Base-by-base conservation (phyloP, 139 green algal genomes). In the Ettlia oleoabundans region DNA sequence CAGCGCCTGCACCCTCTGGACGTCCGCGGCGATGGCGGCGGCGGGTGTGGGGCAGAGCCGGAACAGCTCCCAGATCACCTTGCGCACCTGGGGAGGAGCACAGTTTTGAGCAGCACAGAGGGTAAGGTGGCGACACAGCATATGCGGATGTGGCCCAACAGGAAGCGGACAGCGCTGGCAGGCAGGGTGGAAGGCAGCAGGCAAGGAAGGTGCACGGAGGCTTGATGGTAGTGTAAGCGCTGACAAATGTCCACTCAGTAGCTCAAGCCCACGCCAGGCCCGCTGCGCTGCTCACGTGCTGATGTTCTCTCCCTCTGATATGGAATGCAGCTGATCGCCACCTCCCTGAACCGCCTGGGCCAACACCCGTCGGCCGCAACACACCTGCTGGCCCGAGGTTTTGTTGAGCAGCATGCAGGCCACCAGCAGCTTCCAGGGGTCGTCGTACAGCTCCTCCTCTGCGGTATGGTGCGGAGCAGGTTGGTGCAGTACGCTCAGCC, bases 391-490 rank as follows among this genome's bases (percentile, higher is more conserved):
- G 52, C 84, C 89, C 1, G 85, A 89, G 1, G 96, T 99, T 55
- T 96, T 96, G 87, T 98, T 98, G 7, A 98, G 89, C 65, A 98
- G 89, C 75, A 98, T 92, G 89, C 95, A 98, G 2, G 87, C 93
- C 67, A 98, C 81, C 66, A 99, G 86, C 70, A 99, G 83, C 75
- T 91, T 92, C 96, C 96, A 99, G 24, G 96, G 96, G 84, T 98
- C 86, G 1, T 84, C 47, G 55, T 93, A 98, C 77, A 99, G 81
- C 80, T 92, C 72, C 86, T 97, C 93, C 86, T 98, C 94, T 83
- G 78, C 65, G 63, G 53, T n/a, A 37, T 2, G 41, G 3, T 3
- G 42, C 64, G 2, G 32, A 19, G 30, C 55, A 65, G 30, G 15
- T 32, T 58, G 47, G 47, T 10, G 47, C 47, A 58, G 47, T 10